A percentile compares a stretch with the other conserved stretches of the same genome.
Conservation (phyloP, 2,329 filamentous ascomycete species). For the Talaromyces sp. region DNA sequence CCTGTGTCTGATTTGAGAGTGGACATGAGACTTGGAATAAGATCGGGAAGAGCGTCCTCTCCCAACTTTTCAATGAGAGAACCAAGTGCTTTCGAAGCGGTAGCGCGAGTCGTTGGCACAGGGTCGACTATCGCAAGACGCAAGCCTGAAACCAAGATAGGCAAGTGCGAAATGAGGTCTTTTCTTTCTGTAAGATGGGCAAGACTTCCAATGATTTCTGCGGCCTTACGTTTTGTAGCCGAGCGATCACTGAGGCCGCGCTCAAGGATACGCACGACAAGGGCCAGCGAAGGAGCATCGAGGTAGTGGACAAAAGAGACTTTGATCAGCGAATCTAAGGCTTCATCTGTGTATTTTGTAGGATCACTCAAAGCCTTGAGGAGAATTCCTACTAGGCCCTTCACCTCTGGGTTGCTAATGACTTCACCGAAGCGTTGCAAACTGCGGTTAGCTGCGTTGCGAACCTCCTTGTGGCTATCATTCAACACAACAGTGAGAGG, state of each 20-base stretch:
- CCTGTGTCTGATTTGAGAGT: slow-evolving; percentile 96
- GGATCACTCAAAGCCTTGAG: slow-evolving; percentile 96
- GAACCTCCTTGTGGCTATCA: slow-evolving; percentile 96
- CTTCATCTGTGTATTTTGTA: slow-evolving; percentile 93
- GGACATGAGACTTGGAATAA: slow-evolving; percentile 95
- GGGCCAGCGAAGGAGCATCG: slow-evolving; percentile 90
- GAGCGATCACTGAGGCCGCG: slow-evolving; percentile 87
- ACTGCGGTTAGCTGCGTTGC: slow-evolving; percentile 85
- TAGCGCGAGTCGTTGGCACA: slow-evolving; percentile 91
- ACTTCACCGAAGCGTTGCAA: slow-evolving; percentile 98
- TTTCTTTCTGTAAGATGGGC: slow-evolving; percentile 96
- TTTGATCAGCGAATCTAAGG: slow-evolving; percentile 89
- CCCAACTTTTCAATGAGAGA: slow-evolving; percentile 97
- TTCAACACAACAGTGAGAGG: slow-evolving; percentile 90
- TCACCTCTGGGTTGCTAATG: slow-evolving; percentile 96
- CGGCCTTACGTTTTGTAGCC: slow-evolving; percentile 89
- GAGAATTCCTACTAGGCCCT: slow-evolving; percentile 81
- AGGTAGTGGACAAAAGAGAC: slow-evolving; percentile 98
- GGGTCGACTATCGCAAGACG: slow-evolving; percentile 89
- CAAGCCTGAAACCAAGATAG: slow-evolving; percentile 84
- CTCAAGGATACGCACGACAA: slow-evolving; percentile 92
- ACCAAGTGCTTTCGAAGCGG: slow-evolving; percentile 89
- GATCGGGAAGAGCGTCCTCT: slow-evolving; percentile 91
- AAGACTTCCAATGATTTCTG: slow-evolving; percentile 95
- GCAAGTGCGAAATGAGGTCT: slow-evolving; percentile 84